Conservation (phyloP, 805 yeast species). For the Ogataea neopini region DNA sequence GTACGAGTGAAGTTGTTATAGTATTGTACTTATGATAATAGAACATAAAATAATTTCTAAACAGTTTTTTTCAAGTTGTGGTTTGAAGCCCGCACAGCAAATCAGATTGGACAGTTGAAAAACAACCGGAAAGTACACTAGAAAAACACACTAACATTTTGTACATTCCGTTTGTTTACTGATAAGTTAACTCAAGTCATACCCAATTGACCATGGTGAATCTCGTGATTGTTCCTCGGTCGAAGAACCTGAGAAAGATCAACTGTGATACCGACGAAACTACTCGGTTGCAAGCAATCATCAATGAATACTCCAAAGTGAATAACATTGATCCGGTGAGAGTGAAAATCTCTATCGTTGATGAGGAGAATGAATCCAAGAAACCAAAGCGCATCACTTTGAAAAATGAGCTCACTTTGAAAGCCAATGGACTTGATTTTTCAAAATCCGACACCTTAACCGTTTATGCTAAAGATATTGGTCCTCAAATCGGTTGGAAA, state of each 20-base stretch:
- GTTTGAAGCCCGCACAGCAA: neutral
- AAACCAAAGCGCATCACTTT: constrained; percentile 45
- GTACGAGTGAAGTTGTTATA: too few species aligned
- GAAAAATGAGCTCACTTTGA: constrained; percentile 45
- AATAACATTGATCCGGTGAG: constrained; percentile 46
- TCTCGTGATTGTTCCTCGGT: constrained; percentile 59
- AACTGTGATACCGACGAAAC: constrained; percentile 41
- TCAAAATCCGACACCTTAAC: constrained; percentile 36
- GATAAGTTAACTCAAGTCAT: too few species aligned
- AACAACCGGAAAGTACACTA: neutral
- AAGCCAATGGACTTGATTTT: constrained; percentile 44
- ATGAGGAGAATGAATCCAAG: constrained; percentile 28
- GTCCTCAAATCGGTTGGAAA: constrained; percentile 91
- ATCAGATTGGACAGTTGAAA: neutral
- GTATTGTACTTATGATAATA: too few species aligned
- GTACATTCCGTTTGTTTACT: too few species aligned
- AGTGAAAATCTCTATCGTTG: constrained; percentile 51
- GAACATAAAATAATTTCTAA: too few species aligned
- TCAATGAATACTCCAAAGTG: constrained; percentile 44
- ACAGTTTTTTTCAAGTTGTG: neutral
- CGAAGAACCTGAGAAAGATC: constrained; percentile 54
- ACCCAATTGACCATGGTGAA: constrained; percentile 39
- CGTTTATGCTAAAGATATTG: constrained; percentile 80
- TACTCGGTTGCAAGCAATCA: constrained; percentile 36
- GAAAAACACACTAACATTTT: too few species aligned